Evolutionary conservation across 2,329 filamentous ascomycete genomes (phyloP).

Genomic region (Coniochaeta ligniaria): DNA sequence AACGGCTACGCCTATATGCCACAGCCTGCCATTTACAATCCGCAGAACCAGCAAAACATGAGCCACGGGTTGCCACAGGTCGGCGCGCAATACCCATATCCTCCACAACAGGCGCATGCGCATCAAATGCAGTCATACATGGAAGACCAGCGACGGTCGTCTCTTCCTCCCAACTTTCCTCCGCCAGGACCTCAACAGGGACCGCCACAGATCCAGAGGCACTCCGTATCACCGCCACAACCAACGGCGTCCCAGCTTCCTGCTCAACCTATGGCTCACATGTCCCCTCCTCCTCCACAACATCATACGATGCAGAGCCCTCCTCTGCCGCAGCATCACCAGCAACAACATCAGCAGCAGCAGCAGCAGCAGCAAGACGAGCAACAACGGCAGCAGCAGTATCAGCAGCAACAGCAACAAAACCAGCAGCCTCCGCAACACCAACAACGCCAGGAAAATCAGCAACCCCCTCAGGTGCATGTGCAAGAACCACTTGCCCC

Average conservation of each 20-base stretch:
- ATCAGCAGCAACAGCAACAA: constrained; percentile 25
- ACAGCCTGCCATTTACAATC: constrained; percentile 79
- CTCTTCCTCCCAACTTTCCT: constrained; percentile 61
- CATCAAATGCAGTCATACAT: constrained; percentile 61
- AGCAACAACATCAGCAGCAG: not conserved
- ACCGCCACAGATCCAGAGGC: constrained; percentile 32
- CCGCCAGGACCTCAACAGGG: constrained; percentile 47
- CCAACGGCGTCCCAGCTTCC: constrained; percentile 44
- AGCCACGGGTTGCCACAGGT: constrained; percentile 28
- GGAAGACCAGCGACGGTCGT: constrained; percentile 68
- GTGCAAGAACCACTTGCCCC: constrained; percentile 41
- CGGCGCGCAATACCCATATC: constrained; percentile 30
- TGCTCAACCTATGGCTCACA: constrained; percentile 36
- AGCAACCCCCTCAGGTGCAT: constrained; percentile 14
- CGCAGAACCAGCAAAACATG: constrained; percentile 35
- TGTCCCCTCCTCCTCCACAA: constrained; percentile 47
- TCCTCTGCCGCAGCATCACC: constrained; percentile 24
- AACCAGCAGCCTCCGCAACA: constrained; percentile 31
- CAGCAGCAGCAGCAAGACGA: constrained; percentile 21
- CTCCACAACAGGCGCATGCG: constrained; percentile 22
- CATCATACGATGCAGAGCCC: constrained; percentile 19
- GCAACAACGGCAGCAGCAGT: constrained; percentile 19
- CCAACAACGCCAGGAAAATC: constrained; percentile 19
- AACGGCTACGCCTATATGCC: constrained; percentile 80
- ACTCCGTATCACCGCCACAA: constrained; percentile 54